Evolutionary conservation across 805 yeast genomes (phyloP).

Genomic region (Starmerella scarabaei): DNA sequence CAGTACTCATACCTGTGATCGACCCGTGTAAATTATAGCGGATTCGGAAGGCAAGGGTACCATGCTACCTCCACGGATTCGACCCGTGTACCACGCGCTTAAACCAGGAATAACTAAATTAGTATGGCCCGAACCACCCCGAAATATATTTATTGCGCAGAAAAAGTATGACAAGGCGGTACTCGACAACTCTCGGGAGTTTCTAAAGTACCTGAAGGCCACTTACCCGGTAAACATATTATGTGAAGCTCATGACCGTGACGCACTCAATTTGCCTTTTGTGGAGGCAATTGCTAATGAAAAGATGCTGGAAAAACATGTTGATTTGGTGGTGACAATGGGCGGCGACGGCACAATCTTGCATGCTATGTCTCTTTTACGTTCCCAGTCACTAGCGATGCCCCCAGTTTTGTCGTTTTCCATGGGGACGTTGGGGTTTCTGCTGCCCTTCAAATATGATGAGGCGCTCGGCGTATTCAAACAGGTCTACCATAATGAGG

Average conservation of each 20-base stretch:
- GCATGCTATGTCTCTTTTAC: constrained; percentile 68
- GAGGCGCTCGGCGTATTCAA: constrained; percentile 49
- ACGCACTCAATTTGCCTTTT: constrained; percentile 38
- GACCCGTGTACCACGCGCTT: constrained; percentile 10
- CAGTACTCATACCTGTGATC: too few relatives aligned
- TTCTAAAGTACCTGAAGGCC: constrained; percentile 46
- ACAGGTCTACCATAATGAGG: constrained; percentile 52
- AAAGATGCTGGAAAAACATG: constrained; percentile 44
- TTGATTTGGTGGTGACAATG: constrained; percentile 66
- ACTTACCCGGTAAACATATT: constrained; percentile 60
- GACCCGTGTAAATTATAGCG: too few relatives aligned
- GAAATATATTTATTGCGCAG: constrained; percentile 67
- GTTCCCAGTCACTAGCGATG: constrained; percentile 40
- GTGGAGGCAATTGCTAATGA: constrained; percentile 33
- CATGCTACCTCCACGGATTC: constrained; percentile 17
- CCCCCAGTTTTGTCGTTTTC: constrained; percentile 88
- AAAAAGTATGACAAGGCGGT: constrained; percentile 69
- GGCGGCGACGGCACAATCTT: constrained; percentile 97
- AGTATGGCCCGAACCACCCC: constrained; percentile 59
- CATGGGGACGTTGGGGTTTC: constrained; percentile 79
- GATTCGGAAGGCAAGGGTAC: too few relatives aligned
- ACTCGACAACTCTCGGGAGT: constrained; percentile 48
- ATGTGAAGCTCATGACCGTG: constrained; percentile 61
- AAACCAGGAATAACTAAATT: constrained; percentile 25
- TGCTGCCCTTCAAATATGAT: constrained; percentile 71